Percentiles rank a stretch among this genome's conserved stretches.
phyloP scores from a whole-genome alignment of 2,329 filamentous ascomycete genomes.

The Penicillium sclerotiorum region DNA sequence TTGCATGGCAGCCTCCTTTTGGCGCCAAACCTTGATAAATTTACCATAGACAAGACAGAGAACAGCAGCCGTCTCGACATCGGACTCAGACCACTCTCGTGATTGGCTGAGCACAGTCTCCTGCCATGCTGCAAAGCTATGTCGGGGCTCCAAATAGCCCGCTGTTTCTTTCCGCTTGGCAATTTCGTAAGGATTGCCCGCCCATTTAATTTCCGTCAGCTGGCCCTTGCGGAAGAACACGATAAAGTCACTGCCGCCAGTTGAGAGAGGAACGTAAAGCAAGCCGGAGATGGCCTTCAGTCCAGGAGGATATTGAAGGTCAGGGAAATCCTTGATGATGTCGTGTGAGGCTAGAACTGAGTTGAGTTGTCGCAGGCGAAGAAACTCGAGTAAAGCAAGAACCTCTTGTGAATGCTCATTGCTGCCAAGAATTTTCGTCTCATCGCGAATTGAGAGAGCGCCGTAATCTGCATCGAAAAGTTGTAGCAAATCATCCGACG shows the following conservation, averaged over 20 bases:
- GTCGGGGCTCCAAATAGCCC: constrained; percentile 74
- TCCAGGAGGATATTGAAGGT: constrained; percentile 76
- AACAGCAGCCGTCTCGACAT: constrained; percentile 85
- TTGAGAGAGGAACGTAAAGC: constrained; percentile 77
- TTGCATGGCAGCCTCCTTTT: constrained; percentile 82
- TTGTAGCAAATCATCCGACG: constrained; percentile 79
- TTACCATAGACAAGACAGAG: constrained; percentile 84
- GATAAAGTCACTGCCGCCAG: constrained; percentile 79
- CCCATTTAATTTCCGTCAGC: constrained; percentile 79
- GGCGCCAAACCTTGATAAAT: constrained; percentile 91
- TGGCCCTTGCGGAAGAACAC: constrained; percentile 82
- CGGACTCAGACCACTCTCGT: constrained; percentile 85
- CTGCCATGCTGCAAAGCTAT: constrained; percentile 79
- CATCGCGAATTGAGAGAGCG: constrained; percentile 79
- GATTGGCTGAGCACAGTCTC: constrained; percentile 81
- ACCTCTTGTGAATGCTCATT: constrained; percentile 79
- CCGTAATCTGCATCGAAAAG: constrained; percentile 88
- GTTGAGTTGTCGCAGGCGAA: constrained; percentile 73
- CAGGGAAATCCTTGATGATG: constrained; percentile 74
- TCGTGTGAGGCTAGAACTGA: constrained; percentile 80
- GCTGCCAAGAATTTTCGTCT: constrained; percentile 81
- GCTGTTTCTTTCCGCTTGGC: constrained; percentile 75
- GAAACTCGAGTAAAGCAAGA: constrained; percentile 79
- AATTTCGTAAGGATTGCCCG: constrained; percentile 62
- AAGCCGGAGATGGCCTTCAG: constrained; percentile 78